Evolutionary conservation across 2,329 filamentous ascomycete species (phyloP), one percentile per base, ranked within the genome.

Genomic region (Xylaria sp.): DNA sequence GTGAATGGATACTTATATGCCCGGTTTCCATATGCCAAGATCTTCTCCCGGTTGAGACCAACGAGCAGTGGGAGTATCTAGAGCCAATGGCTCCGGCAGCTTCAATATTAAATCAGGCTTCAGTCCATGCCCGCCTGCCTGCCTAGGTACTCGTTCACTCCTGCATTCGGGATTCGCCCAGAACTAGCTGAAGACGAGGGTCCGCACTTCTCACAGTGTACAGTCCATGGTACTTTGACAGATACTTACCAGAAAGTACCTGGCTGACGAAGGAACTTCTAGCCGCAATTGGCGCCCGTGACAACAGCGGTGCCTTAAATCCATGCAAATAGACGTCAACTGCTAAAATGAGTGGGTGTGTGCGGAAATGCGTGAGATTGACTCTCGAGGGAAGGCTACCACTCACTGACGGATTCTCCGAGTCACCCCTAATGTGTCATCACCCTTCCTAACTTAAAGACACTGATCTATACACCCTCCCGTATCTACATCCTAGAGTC

Each of bases 211-310:
- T 56, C n/a, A 38, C 31, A 56, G 28, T 56, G 53, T 38, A 23
- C 2, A 56, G 53, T 56, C 53, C 31, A 36, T 36, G 53, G 53
- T 56, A 56, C 53, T 56, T 56, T 10, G 31, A 20, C 53, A 20
- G 33, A 38, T 56, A 56, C 53, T 38, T 56, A 15, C 53, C 20
- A n/a, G 20, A 6, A 56, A 56, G 31, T 56, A 56, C 53, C 33
- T 38, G 6, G 20, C 53, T 36, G 6, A 56, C 23, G 33, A 38
- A 56, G 53, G 20, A 17, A 56, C 53, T 7, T 56, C 33, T 26
- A 36, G 53, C 53, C 53, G 53, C 53, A 56, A 56, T 56, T 56
- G 33, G 53, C 53, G 53, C 33, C 10, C 36, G 17, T 38, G n/a
- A 31, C 5, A 56, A 56, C 9, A 4, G 23, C 33, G 31, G 31